These are phyloP conservation scores for Theobroma cacao DNA, from an alignment of 345 rosid species.

Conservation along the genomic window DNA sequence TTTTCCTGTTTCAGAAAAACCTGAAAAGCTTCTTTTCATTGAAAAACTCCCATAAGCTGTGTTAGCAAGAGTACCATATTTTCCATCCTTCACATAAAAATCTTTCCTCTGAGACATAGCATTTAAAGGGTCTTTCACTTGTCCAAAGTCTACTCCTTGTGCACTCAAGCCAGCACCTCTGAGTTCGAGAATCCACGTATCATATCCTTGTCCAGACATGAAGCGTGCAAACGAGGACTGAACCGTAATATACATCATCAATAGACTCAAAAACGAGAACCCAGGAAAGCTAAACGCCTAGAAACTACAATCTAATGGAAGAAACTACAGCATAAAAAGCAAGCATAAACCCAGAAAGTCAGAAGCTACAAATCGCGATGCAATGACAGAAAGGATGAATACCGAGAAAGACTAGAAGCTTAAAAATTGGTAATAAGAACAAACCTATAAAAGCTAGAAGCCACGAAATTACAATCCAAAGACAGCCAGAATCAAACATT, in stretches of 20 bases:
- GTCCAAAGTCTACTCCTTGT: slow-evolving; percentile 21
- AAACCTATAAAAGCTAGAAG: background rate
- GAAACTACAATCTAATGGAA: background rate
- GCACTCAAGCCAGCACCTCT: slow-evolving; percentile 83
- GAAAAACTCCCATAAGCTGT: background rate
- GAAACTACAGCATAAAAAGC: background rate
- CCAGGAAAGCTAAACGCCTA: background rate
- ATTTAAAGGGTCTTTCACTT: slow-evolving; percentile 14
- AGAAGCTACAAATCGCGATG: background rate
- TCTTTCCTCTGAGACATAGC: slow-evolving; percentile 11
- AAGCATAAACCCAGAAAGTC: background rate
- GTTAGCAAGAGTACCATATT: background rate
- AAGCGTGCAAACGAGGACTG: slow-evolving; percentile 81
- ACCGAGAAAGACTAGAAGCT: background rate
- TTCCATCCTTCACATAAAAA: background rate
- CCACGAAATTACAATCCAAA: background rate
- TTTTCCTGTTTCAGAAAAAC: slow-evolving; percentile 20
- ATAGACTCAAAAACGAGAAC: background rate
- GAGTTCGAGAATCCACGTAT: slow-evolving; percentile 86
- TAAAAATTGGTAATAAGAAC: background rate
- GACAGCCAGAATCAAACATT: background rate
- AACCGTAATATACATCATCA: background rate
- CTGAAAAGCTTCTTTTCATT: slow-evolving; percentile 9
- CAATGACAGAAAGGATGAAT: background rate
- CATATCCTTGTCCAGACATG: slow-evolving; percentile 81